Conservation (phyloP, 768 basidiomycete genomes). For the Russula sp. region DNA sequence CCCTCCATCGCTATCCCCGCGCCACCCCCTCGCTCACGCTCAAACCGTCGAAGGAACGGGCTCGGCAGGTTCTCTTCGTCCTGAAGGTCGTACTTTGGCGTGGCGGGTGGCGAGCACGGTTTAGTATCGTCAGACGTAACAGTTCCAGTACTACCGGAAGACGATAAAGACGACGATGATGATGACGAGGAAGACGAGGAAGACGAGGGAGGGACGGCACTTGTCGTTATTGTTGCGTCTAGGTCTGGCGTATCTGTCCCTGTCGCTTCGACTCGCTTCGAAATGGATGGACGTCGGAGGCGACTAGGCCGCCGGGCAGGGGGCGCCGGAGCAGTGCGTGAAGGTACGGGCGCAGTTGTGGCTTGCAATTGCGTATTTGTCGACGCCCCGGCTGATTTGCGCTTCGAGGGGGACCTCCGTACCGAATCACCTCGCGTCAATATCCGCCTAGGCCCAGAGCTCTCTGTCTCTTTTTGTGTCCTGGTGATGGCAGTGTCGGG, state of each 20-base stretch:
- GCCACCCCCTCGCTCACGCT: conserved; percentile 38
- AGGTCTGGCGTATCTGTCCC: background rate
- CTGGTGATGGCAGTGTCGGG: background rate
- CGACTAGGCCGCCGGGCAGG: conserved; percentile 28
- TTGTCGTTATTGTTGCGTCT: conserved; percentile 12
- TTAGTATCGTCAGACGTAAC: background rate
- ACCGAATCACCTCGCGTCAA: background rate
- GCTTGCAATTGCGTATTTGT: conserved; percentile 10
- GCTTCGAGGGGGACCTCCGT: conserved; percentile 47
- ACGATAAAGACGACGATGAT: conserved; percentile 13
- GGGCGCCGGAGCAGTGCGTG: conserved; percentile 27
- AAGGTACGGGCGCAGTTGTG: conserved; percentile 27
- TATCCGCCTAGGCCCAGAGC: background rate
- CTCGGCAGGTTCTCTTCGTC: conserved; percentile 86
- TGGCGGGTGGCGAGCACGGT: background rate
- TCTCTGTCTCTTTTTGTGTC: background rate
- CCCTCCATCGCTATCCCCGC: background rate
- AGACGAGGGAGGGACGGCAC: conserved; percentile 22
- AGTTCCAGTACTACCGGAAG: conserved; percentile 8
- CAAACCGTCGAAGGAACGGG: conserved; percentile 67
- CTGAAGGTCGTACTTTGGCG: conserved; percentile 52
- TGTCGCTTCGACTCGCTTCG: background rate
- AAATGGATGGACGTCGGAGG: conserved; percentile 34
- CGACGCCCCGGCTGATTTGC: conserved; percentile 34
- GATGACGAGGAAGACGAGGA: conserved; percentile 24